These are phyloP conservation scores for Monosporascus cannonballus DNA, from an alignment of 2,329 filamentous ascomycete genomes.

Conservation along the genomic window DNA sequence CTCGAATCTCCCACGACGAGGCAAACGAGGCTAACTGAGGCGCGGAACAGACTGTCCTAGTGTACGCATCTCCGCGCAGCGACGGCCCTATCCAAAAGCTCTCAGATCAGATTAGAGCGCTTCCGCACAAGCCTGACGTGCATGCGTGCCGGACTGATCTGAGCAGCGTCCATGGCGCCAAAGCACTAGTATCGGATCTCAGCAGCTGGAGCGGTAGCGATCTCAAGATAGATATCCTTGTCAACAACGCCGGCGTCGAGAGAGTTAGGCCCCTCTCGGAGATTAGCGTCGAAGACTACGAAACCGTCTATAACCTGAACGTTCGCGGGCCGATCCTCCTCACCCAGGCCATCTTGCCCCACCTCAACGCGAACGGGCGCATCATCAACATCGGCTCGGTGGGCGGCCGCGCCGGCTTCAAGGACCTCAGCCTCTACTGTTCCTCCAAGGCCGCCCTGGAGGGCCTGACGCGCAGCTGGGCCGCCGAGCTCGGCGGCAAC, in stretches of 20 bases:
- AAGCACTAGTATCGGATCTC: slow-evolving; percentile 13
- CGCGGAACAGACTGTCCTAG: slow-evolving; percentile 35
- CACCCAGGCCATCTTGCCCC: slow-evolving; percentile 44
- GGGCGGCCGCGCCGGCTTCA: slow-evolving; percentile 40
- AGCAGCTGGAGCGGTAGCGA: slow-evolving; percentile 7
- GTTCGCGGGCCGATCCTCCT: slow-evolving; percentile 48
- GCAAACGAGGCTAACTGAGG: background rate
- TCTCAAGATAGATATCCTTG: slow-evolving; percentile 25
- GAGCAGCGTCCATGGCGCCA: slow-evolving; percentile 13
- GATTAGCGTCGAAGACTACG: slow-evolving; percentile 43
- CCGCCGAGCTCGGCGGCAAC: slow-evolving; percentile 47
- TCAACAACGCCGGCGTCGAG: slow-evolving; percentile 34
- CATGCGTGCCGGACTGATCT: slow-evolving; percentile 17
- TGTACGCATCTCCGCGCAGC: slow-evolving; percentile 59
- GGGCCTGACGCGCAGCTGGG: slow-evolving; percentile 52
- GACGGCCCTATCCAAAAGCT: slow-evolving; percentile 53
- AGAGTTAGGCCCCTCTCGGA: slow-evolving; percentile 30
- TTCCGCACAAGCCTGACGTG: slow-evolving; percentile 27
- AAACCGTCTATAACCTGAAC: slow-evolving; percentile 50
- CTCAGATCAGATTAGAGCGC: slow-evolving; percentile 50
- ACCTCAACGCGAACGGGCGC: slow-evolving; percentile 38
- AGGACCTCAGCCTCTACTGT: slow-evolving; percentile 43
- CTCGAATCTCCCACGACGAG: background rate
- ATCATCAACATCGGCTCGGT: slow-evolving; percentile 57
- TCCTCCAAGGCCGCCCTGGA: slow-evolving; percentile 56